Conservation (phyloP, 345 rosid species). For the Corchorus olitorius region DNA sequence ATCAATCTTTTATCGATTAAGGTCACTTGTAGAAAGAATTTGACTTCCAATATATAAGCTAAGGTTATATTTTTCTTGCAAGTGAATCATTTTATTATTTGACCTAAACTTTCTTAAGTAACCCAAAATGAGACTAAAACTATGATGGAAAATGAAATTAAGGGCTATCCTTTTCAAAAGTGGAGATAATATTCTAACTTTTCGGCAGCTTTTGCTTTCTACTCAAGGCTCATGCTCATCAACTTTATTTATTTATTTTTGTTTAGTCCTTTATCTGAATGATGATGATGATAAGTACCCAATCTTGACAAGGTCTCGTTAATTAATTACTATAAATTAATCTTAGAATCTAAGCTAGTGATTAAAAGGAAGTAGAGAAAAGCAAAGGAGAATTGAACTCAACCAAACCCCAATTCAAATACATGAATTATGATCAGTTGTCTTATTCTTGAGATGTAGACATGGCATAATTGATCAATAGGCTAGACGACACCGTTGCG, state of each 20-base stretch:
- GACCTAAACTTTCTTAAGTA: not conserved
- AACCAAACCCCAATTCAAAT: not conserved
- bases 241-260: not conserved
- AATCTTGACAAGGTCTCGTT: not conserved
- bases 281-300: slow-evolving; percentile 17
- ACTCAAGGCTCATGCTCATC: slow-evolving; percentile 12
- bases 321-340: not conserved
- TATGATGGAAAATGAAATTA: not conserved
- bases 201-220: slow-evolving; percentile 19
- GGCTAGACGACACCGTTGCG: not conserved
- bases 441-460: slow-evolving; percentile 18
- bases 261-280: not conserved
- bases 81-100: not conserved
- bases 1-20: too few relatives aligned
- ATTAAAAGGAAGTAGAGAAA: not conserved
- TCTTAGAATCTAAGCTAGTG: slow-evolving; percentile 17
- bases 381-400: slow-evolving; percentile 5
- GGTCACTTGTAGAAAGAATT: too few relatives aligned
- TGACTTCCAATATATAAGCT: not conserved
- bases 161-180: slow-evolving; percentile 3
- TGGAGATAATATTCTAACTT: not conserved
- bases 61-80: not conserved
- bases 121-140: not conserved
- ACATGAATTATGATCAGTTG: slow-evolving; percentile 12
- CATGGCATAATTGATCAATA: not conserved